Base-by-base conservation (phyloP, 1,284 basidiomycete genomes). In the Stygiomarasmius scandens region DNA sequence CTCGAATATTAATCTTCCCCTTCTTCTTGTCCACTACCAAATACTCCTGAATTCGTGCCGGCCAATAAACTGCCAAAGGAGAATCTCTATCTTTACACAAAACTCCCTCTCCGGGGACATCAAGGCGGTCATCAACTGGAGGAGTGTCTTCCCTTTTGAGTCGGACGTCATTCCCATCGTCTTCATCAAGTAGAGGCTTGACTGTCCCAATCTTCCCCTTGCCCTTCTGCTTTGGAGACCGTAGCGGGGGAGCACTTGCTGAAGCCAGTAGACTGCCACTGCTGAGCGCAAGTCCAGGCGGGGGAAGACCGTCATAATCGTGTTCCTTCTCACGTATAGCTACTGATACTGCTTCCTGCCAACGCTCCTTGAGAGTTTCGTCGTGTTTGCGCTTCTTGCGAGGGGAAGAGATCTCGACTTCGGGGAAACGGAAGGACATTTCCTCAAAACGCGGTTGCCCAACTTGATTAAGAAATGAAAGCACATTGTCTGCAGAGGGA, bases 51-150 rank as follows among this genome's bases (percentile, higher is more conserved):
- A 91, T 70, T 65, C 75, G 73, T 1, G 85, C 89, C 5, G 89
- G 87, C 89, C 89, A 91, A 63, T 84, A 87, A 22, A 69, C 61
- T 10, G 62, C 65, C 51, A 64, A 73, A 22, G 71, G 74, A 36
- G 81, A 81, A 16, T 41, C 38, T 19, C 32, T 34, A 3, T 52
- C 50, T 44, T 74, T 68, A 10, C 85, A 84, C 10, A 89, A 71
- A 2, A 90, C 71, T 1, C 83, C 70, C 67, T 91, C 89, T 1
- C 87, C 89, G 2, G 88, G 87, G 44, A 90, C 81, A 11, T 78
- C 69, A 19, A 87, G 72, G 2, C 74, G 68, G 2, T 72, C 71
- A 62, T 89, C 83, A 2, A 73, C 69, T 14, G 69, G 71, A 1
- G 80, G 77, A 1, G 52, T 46, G 44, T 58, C 11, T 19, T 47